These are phyloP conservation scores for Mucor sp. DNA, from an alignment of 371 early-diverging fungal species.

Conservation along the genomic window DNA sequence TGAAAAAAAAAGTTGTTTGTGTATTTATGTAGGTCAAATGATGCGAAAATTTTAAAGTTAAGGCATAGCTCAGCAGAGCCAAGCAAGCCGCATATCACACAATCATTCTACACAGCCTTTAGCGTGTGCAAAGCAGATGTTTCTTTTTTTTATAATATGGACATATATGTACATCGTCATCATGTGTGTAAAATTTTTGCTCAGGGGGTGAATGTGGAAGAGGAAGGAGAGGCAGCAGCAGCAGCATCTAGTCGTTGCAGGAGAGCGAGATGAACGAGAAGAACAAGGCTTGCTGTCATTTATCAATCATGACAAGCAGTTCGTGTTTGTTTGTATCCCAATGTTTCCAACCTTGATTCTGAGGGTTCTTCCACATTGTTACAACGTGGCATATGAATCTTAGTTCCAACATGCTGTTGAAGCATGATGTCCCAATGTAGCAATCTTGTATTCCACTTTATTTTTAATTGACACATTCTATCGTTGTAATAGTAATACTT, in stretches of 20 bases:
- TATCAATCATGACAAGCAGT: background rate
- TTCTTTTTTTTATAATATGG: conserved; percentile 11
- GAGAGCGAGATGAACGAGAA: background rate
- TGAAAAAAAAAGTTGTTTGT: conserved; percentile 4
- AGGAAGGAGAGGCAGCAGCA: background rate
- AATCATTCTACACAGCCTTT: background rate
- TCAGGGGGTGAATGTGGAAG: background rate
- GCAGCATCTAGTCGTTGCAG: background rate
- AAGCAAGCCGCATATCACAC: background rate
- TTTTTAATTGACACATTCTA: conserved; percentile 1
- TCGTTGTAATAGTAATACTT: conserved; percentile 8
- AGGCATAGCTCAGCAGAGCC: conserved; percentile 1
- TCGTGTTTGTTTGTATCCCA: background rate
- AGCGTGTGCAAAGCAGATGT: conserved; percentile 6
- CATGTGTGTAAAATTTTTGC: background rate
- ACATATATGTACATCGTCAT: conserved; percentile 11
- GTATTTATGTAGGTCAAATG: background rate
- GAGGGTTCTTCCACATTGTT: background rate
- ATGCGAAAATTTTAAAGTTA: background rate
- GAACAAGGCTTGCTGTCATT: background rate
- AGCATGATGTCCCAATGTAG: background rate
- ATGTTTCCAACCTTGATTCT: background rate
- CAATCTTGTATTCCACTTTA: background rate
- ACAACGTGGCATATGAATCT: background rate
- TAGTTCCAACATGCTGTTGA: background rate